phyloP scores from a whole-genome alignment of 495 filamentous ascomycete genomes.

The Cercophora newfieldiana region DNA sequence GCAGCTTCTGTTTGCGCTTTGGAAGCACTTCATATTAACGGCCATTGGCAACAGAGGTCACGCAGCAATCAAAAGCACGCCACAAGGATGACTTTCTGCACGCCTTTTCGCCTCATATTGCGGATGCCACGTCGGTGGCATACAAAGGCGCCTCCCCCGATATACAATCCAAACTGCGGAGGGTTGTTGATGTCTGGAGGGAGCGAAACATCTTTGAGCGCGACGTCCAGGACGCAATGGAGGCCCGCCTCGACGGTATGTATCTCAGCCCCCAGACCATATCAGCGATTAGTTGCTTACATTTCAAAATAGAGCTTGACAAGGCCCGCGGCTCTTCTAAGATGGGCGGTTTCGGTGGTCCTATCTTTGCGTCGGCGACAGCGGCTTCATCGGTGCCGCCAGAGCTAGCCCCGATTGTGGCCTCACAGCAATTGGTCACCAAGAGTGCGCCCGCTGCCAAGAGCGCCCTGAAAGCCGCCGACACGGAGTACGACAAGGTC shows the following conservation, averaged over 20 bases:
- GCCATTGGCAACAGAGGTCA: constrained; percentile 70
- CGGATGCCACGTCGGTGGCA: constrained; percentile 76
- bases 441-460: constrained; percentile 66
- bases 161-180: constrained; percentile 79
- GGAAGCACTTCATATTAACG: constrained; percentile 8
- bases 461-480: constrained; percentile 64
- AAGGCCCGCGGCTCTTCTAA: constrained; percentile 69
- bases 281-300: not conserved
- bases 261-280: not conserved
- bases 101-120: constrained; percentile 87
- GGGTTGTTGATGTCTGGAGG: constrained; percentile 94
- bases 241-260: constrained; percentile 74
- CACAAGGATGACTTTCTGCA: constrained; percentile 88
- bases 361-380: constrained; percentile 66
- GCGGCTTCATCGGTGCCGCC: constrained; percentile 59
- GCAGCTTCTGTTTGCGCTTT: constrained; percentile 19
- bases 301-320: constrained; percentile 69
- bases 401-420: constrained; percentile 73
- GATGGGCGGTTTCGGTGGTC: constrained; percentile 57
- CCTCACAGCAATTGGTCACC: constrained; percentile 68
- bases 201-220: constrained; percentile 80
- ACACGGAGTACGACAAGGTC: constrained; percentile 78
- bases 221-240: constrained; percentile 74
- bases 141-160: constrained; percentile 85
- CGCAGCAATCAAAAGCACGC: constrained; percentile 89